Conservation (phyloP, 1,139 yeast species). For the Scheffersomyces cryptocercus region DNA sequence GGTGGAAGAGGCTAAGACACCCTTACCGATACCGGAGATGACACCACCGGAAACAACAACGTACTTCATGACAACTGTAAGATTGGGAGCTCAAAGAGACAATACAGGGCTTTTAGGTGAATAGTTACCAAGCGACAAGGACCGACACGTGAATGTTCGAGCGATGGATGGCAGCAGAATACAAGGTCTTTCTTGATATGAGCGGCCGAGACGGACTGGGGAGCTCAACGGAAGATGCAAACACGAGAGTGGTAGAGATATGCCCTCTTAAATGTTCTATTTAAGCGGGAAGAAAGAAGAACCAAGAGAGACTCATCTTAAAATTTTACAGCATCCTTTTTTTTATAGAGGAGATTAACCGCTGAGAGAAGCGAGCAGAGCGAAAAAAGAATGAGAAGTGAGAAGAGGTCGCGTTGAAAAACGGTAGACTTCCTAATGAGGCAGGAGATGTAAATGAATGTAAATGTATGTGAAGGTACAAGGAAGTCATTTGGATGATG, state of each 20-base stretch:
- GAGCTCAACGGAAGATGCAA: too few relatives aligned
- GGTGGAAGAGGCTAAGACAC: constrained; percentile 95
- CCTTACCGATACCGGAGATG: constrained; percentile 98
- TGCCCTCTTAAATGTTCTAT: constrained; percentile 49
- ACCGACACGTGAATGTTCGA: too few relatives aligned
- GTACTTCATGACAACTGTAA: constrained; percentile 70
- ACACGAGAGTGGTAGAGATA: constrained; percentile 14
- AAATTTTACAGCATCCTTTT: too few relatives aligned
- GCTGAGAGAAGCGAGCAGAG: not conserved
- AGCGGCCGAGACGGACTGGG: too few relatives aligned
- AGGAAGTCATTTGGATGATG: too few relatives aligned
- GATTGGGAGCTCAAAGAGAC: not conserved
- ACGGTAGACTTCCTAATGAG: constrained; percentile 26
- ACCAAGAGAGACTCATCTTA: not conserved
- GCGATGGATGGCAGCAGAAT: too few relatives aligned
- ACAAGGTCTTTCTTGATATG: too few relatives aligned
- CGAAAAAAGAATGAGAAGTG: constrained; percentile 5
- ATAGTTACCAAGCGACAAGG: too few relatives aligned
- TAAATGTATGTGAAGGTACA: too few relatives aligned
- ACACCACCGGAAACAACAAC: constrained; percentile 99
- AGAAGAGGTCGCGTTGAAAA: constrained; percentile 9
- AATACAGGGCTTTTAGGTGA: not conserved
- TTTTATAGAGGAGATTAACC: too few relatives aligned
- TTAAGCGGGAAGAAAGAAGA: constrained; percentile 52
- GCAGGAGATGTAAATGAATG: constrained; percentile 10